These are phyloP conservation scores for Colletotrichum sp. DNA, from an alignment of 2,329 filamentous ascomycete species.

Conservation along the genomic window DNA sequence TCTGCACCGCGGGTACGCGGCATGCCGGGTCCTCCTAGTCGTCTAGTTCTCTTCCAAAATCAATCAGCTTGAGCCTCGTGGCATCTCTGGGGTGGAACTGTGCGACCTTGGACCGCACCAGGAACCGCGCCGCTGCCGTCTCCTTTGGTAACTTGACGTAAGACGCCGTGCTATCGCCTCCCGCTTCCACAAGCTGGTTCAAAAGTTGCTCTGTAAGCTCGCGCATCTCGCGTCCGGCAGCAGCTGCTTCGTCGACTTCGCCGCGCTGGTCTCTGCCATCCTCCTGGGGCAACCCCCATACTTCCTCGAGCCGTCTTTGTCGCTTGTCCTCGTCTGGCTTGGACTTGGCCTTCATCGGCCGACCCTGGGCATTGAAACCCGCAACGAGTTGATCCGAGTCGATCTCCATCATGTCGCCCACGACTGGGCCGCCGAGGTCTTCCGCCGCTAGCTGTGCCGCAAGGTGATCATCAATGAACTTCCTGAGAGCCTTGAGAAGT, in stretches of 20 bases:
- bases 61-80: constrained; percentile 60
- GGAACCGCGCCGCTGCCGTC: constrained; percentile 65
- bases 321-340: constrained; percentile 51
- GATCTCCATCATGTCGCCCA: constrained; percentile 73
- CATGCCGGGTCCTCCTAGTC: constrained; percentile 37
- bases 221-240: constrained; percentile 61
- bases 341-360: constrained; percentile 52
- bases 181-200: constrained; percentile 59
- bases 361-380: constrained; percentile 65
- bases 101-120: constrained; percentile 69
- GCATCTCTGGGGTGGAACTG: constrained; percentile 70
- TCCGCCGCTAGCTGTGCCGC: constrained; percentile 81
- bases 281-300: constrained; percentile 52
- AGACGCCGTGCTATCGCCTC: constrained; percentile 57
- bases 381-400: constrained; percentile 62
- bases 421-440: constrained; percentile 81
- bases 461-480: constrained; percentile 73
- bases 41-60: constrained; percentile 68
- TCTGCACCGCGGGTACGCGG: constrained; percentile 13
- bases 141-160: constrained; percentile 65
- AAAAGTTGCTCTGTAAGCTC: constrained; percentile 64
- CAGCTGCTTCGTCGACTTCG: constrained; percentile 51
- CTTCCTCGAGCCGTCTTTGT: constrained; percentile 67
- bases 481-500: constrained; percentile 67
- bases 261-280: constrained; percentile 18